Conservation (phyloP, 1,139 yeast species). For the Candida gigantensis region DNA sequence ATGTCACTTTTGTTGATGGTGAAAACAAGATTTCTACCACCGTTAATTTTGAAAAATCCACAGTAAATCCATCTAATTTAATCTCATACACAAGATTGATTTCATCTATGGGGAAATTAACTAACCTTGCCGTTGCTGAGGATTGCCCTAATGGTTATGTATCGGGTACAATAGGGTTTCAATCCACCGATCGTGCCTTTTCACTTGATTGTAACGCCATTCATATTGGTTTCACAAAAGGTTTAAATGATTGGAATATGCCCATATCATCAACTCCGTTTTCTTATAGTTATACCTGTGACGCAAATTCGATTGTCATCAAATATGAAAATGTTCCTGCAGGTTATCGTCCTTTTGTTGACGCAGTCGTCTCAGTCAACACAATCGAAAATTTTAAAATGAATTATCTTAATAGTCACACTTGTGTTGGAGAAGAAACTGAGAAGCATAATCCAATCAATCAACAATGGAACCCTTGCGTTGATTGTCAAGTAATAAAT, state of each 20-base stretch:
- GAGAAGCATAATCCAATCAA: too few relatives aligned
- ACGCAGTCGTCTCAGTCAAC: slow-evolving; percentile 13
- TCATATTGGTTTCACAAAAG: slow-evolving; percentile 23
- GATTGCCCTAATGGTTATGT: slow-evolving; percentile 26
- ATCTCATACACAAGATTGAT: slow-evolving; percentile 13
- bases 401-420: too few relatives aligned
- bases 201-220: slow-evolving; percentile 24
- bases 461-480: too few relatives aligned
- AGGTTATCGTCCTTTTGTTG: slow-evolving; percentile 31
- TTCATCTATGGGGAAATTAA: slow-evolving; percentile 18
- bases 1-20: slow-evolving; percentile 32
- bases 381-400: too few relatives aligned
- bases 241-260: slow-evolving; percentile 24
- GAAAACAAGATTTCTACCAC: slow-evolving; percentile 18
- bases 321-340: slow-evolving; percentile 26
- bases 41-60: slow-evolving; percentile 15
- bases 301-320: slow-evolving; percentile 14
- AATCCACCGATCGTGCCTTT: slow-evolving; percentile 2
- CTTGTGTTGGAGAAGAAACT: too few relatives aligned
- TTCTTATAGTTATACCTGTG: slow-evolving; percentile 19
- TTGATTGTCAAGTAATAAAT: too few relatives aligned
- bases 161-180: slow-evolving; percentile 25
- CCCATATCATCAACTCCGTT: slow-evolving; percentile 19
- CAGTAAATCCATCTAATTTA: slow-evolving; percentile 5
- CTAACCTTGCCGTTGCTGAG: slow-evolving; percentile 18